Percentiles rank a stretch among this genome's conserved stretches.
Evolutionary conservation across 169 alveolate species (phyloP).

Genomic region (Plasmodium gonderi): DNA sequence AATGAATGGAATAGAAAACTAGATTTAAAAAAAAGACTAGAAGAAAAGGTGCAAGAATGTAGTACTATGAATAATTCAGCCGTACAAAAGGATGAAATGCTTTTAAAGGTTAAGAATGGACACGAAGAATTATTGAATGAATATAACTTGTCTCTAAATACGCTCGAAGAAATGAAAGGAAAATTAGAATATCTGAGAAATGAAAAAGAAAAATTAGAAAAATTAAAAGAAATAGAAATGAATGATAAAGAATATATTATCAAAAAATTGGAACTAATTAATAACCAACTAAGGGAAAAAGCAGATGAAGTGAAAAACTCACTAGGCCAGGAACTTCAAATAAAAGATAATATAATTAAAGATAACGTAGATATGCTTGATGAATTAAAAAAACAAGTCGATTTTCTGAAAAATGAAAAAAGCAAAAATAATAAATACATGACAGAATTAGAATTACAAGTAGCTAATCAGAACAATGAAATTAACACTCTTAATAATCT

Average conservation of each 20-base stretch:
- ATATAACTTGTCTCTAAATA: slow-evolving; percentile 23
- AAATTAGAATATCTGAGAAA: slow-evolving; percentile 17
- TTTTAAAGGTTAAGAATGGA: slow-evolving; percentile 6
- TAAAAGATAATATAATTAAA: slow-evolving; percentile 43
- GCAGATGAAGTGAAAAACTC: slow-evolving; percentile 30
- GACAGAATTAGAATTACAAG: slow-evolving; percentile 39
- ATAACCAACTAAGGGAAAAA: slow-evolving; percentile 37
- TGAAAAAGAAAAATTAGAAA: slow-evolving; percentile 50
- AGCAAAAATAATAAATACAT: slow-evolving; percentile 13
- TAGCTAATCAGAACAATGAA: slow-evolving; percentile 55
- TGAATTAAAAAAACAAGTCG: slow-evolving; percentile 22
- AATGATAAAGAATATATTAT: slow-evolving; percentile 63
- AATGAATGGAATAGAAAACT: slow-evolving; percentile 4
- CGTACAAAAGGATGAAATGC: slow-evolving; percentile 21
- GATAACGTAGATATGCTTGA: slow-evolving; percentile 22
- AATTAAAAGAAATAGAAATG: slow-evolving; percentile 38
- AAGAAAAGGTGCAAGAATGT: background rate
- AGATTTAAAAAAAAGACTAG: background rate
- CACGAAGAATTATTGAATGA: slow-evolving; percentile 48
- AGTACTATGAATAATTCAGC: background rate
- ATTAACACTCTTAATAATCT: slow-evolving; percentile 30
- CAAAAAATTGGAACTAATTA: slow-evolving; percentile 48
- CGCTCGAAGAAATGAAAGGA: slow-evolving; percentile 29
- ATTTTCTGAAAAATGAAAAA: slow-evolving; percentile 8
- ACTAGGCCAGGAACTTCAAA: slow-evolving; percentile 6